Evolutionary conservation across 1,284 basidiomycete species (phyloP).

Genomic region (Mycosarcoma maydis): DNA sequence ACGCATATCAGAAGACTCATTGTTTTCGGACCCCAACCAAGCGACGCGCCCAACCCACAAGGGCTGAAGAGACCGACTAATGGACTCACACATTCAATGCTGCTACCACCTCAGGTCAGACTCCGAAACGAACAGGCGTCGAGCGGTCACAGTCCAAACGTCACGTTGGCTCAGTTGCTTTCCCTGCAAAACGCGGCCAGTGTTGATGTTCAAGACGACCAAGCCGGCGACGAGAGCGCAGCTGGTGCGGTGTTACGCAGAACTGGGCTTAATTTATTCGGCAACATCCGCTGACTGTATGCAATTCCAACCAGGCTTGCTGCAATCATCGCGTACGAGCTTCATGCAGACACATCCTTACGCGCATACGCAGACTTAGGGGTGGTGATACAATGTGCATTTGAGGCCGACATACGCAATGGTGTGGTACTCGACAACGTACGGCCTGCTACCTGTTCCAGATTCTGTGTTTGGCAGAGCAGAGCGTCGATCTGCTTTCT

Average conservation of each 20-base stretch:
- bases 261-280: slow-evolving; percentile 30
- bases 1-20: slow-evolving; percentile 92
- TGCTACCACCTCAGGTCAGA: background rate
- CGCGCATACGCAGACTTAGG: no score
- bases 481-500: background rate
- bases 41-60: background rate
- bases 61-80: slow-evolving; percentile 4
- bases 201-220: background rate
- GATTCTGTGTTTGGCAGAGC: no score
- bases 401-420: no score
- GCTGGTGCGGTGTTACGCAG: slow-evolving; percentile 2
- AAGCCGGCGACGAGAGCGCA: slow-evolving; percentile 5
- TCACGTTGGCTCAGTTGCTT: slow-evolving; percentile 34
- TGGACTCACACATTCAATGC: background rate
- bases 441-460: no score
- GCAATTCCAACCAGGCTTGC: no score
- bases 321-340: no score
- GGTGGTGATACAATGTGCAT: slow-evolving; percentile 2
- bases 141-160: slow-evolving; percentile 3
- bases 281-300: slow-evolving; percentile 30
- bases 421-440: no score
- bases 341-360: no score
- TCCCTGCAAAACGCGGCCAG: slow-evolving; percentile 11
- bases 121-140: background rate
- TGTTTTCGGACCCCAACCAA: slow-evolving; percentile 77